A percentile compares a stretch with the other conserved stretches of the same genome.
Evolutionary conservation across 2,329 filamentous ascomycete species (phyloP).

Genomic region (Cordyceps tenuipes): DNA sequence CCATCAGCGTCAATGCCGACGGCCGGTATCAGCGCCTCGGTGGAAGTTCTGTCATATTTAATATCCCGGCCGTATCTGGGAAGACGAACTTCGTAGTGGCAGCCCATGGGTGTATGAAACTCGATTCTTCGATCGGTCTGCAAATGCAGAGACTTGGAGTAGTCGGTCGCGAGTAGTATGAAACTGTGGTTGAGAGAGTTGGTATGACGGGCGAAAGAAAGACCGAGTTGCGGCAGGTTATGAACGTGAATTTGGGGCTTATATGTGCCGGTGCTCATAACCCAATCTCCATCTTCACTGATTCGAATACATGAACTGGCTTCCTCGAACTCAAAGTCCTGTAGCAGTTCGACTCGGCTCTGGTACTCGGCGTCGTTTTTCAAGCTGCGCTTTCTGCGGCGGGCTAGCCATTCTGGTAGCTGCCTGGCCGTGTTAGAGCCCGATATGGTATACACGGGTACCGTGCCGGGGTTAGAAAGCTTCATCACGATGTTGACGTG

Average conservation of each 20-base stretch:
- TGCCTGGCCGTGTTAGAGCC: conserved; percentile 81
- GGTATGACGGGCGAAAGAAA: conserved; percentile 92
- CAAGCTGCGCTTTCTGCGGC: conserved; percentile 79
- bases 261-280: conserved; percentile 83
- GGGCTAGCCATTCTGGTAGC: conserved; percentile 90
- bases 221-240: conserved; percentile 81
- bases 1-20: conserved; percentile 83
- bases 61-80: conserved; percentile 89
- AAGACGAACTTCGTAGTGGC: conserved; percentile 82
- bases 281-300: conserved; percentile 94
- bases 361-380: conserved; percentile 91
- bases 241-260: conserved; percentile 76
- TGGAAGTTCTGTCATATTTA: conserved; percentile 70
- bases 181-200: conserved; percentile 88
- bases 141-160: conserved; percentile 87
- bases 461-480: conserved; percentile 70
- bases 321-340: conserved; percentile 97
- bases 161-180: conserved; percentile 78
- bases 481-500: conserved; percentile 50
- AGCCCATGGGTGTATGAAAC: conserved; percentile 82
- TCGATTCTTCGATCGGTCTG: conserved; percentile 88
- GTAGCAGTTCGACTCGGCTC: conserved; percentile 86
- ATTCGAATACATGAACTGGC: conserved; percentile 83
- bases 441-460: conserved; percentile 91
- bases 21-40: conserved; percentile 79